Percentiles rank a stretch among this genome's conserved stretches.
Conservation (phyloP, 2,329 filamentous ascomycete species). For the Verticillium dahliae region DNA sequence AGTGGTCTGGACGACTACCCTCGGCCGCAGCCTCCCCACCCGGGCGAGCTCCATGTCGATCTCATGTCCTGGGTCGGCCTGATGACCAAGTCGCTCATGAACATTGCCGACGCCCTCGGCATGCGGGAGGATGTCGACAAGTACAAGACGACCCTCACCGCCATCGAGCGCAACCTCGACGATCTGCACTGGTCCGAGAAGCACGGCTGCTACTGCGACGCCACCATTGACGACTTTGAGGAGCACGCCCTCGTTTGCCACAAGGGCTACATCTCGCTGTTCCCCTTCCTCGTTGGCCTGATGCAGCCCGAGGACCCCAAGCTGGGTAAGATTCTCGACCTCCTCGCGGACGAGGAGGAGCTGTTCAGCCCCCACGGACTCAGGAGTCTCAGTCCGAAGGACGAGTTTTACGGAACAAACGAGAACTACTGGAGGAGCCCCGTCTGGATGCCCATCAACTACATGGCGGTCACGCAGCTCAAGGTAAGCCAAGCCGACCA, state of each 20-base stretch:
- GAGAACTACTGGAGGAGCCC: conserved; percentile 98
- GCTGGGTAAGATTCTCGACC: conserved; percentile 66
- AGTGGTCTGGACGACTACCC: conserved; percentile 96
- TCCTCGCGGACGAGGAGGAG: conserved; percentile 74
- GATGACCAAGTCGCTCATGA: conserved; percentile 80
- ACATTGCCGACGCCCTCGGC: conserved; percentile 70
- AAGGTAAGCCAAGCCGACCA: conserved; percentile 49
- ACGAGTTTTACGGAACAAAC: conserved; percentile 76
- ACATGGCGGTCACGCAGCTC: conserved; percentile 73
- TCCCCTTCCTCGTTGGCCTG: conserved; percentile 84
- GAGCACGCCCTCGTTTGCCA: conserved; percentile 87
- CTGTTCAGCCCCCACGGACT: conserved; percentile 90
- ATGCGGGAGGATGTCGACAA: conserved; percentile 69
- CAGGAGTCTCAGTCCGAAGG: conserved; percentile 77
- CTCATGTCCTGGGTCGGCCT: conserved; percentile 96
- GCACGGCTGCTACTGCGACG: conserved; percentile 83
- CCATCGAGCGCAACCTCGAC: conserved; percentile 79
- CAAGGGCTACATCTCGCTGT: conserved; percentile 91
- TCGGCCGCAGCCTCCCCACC: conserved; percentile 85
- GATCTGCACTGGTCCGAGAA: conserved; percentile 88
- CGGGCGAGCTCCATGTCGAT: conserved; percentile 91
- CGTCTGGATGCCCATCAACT: conserved; percentile 96
- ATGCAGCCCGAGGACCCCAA: conserved; percentile 67
- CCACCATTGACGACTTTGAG: conserved; percentile 91
- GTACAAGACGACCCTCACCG: conserved; percentile 64